A percentile compares a stretch with the other conserved stretches of the same genome.
These are phyloP conservation scores for Corallochytrium limacisporum DNA, from an alignment of 78 protist species.

Conservation along the genomic window DNA sequence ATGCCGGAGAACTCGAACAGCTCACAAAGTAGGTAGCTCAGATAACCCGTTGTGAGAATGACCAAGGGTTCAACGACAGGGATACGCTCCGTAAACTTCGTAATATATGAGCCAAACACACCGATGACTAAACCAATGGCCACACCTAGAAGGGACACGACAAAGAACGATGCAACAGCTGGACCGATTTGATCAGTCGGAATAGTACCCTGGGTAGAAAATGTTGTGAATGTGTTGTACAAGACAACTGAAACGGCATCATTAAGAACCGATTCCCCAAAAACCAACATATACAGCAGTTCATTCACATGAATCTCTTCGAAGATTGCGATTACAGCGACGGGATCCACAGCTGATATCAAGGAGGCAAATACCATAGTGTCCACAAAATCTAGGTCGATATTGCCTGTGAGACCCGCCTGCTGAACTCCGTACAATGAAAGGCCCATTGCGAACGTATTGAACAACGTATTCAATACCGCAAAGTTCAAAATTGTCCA, in stretches of 20 bases:
- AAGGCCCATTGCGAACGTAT: slow-evolving; percentile 1
- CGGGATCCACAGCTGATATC: slow-evolving; percentile 22
- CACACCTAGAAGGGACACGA: neutral
- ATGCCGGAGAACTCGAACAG: slow-evolving; percentile 15
- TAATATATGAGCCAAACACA: neutral
- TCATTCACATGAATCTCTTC: slow-evolving; percentile 8
- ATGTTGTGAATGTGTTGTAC: neutral
- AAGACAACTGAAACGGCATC: neutral
- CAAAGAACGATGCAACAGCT: slow-evolving; percentile 9
- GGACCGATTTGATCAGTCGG: neutral
- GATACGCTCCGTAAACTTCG: neutral
- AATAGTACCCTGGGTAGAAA: too few species aligned
- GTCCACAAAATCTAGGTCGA: too few species aligned
- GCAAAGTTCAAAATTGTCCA: neutral
- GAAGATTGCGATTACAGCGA: slow-evolving; percentile 19
- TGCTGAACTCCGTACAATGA: neutral
- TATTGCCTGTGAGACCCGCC: too few species aligned
- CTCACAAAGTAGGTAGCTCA: slow-evolving; percentile 2
- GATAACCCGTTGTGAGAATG: neutral
- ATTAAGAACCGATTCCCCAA: neutral
- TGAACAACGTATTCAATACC: neutral
- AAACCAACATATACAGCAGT: neutral
- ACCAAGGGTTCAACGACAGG: slow-evolving; percentile 2
- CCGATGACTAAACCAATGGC: neutral
- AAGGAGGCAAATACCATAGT: slow-evolving; percentile 2